Conservation (phyloP, 352 stramenopile species). For the Aphanomyces euteiches region DNA sequence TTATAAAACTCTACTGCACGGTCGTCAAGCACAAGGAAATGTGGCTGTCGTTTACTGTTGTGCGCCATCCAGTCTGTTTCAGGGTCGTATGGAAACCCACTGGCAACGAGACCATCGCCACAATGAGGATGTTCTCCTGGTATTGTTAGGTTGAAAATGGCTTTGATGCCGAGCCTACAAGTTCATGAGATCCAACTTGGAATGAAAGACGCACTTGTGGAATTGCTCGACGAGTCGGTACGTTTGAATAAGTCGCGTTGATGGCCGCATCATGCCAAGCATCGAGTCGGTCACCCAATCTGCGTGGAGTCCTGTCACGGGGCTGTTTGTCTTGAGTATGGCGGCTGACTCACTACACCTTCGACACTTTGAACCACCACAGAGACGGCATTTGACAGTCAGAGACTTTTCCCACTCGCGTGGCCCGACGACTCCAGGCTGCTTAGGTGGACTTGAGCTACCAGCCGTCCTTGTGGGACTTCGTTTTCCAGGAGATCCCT, state of each 20-base stretch:
- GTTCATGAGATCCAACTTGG: background rate
- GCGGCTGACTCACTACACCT: conserved; percentile 77
- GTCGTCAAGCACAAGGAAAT: background rate
- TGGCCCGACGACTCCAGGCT: conserved; percentile 43
- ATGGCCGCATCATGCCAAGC: conserved; percentile 88
- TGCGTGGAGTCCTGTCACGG: conserved; percentile 75
- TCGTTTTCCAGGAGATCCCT: background rate
- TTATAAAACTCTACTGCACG: conserved; percentile 84
- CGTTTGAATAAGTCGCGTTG: conserved; percentile 72
- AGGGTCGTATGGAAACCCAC: conserved; percentile 85
- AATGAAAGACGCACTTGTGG: conserved; percentile 46
- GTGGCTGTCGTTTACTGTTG: conserved; percentile 53
- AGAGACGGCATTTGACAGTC: conserved; percentile 82
- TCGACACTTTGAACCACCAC: conserved; percentile 82
- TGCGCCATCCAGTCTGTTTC: conserved; percentile 83
- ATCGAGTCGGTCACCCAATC: conserved; percentile 84
- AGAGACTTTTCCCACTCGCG: conserved; percentile 80
- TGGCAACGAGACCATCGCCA: conserved; percentile 68
- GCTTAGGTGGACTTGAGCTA: background rate
- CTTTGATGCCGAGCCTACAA: conserved; percentile 67
- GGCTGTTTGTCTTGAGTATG: conserved; percentile 65
- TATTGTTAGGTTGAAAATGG: conserved; percentile 88
- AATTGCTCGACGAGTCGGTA: conserved; percentile 80
- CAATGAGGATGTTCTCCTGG: conserved; percentile 89
- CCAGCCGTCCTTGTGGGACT: conserved; percentile 1